These are phyloP conservation scores for Trichocomaceae sp. DNA, from an alignment of 2,329 filamentous ascomycete genomes.

Conservation along the genomic window DNA sequence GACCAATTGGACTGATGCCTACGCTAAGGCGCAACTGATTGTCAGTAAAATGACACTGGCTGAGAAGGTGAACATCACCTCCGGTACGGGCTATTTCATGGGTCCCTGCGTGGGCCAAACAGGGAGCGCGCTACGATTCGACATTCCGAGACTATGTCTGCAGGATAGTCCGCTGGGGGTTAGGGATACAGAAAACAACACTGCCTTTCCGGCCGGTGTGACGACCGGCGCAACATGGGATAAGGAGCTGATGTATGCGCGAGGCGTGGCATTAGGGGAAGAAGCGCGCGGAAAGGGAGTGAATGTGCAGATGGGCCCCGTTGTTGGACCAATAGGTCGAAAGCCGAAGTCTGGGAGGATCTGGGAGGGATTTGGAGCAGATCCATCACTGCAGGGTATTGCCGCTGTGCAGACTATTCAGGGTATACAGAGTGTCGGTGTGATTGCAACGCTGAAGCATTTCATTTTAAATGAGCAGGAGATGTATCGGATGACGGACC, in stretches of 20 bases:
- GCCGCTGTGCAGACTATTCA: conserved; percentile 48
- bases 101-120: conserved; percentile 70
- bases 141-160: conserved; percentile 65
- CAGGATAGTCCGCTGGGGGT: conserved; percentile 68
- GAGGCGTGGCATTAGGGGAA: conserved; percentile 61
- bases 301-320: conserved; percentile 64
- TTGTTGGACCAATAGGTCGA: conserved; percentile 63
- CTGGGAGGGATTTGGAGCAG: conserved; percentile 68
- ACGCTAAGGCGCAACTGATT: conserved; percentile 60
- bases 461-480: conserved; percentile 47
- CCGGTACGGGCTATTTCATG: conserved; percentile 60
- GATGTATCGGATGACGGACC: conserved; percentile 44
- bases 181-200: conserved; percentile 65
- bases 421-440: conserved; percentile 52
- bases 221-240: conserved; percentile 69
- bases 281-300: conserved; percentile 69
- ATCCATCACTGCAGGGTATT: conserved; percentile 58
- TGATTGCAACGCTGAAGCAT: conserved; percentile 54
- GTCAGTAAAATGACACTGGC: conserved; percentile 72
- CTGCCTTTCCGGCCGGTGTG: conserved; percentile 73
- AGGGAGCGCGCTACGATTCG: conserved; percentile 62
- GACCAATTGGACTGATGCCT: conserved; percentile 61
- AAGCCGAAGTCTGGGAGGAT: conserved; percentile 67
- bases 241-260: conserved; percentile 62
- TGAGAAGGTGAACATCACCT: conserved; percentile 72